Evolutionary conservation across 2,329 filamentous ascomycete genomes (phyloP).

Genomic region (Furcasterigmium furcatum): DNA sequence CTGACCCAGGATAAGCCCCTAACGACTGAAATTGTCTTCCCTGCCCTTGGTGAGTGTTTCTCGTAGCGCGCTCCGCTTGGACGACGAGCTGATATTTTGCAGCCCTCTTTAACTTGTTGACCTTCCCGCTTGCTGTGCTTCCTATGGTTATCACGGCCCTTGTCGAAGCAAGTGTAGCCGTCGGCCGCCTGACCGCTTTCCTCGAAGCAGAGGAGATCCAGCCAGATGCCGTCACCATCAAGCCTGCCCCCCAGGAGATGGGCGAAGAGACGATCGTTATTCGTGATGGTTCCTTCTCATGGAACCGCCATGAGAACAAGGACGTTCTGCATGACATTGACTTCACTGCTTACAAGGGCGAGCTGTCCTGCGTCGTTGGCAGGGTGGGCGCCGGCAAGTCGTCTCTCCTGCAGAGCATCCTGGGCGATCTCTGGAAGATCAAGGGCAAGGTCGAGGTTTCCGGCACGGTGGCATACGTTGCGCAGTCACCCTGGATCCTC

Average conservation of each 20-base stretch:
- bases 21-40: conserved; percentile 94
- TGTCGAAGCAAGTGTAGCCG: conserved; percentile 92
- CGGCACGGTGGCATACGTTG: conserved; percentile 85
- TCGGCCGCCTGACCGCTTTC: conserved; percentile 79
- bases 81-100: conserved; percentile 20
- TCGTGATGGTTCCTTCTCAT: conserved; percentile 85
- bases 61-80: neutral
- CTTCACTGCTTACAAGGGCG: conserved; percentile 86
- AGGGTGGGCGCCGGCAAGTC: conserved; percentile 95
- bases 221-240: conserved; percentile 70
- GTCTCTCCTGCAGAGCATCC: conserved; percentile 80
- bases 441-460: conserved; percentile 79
- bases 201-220: conserved; percentile 89
- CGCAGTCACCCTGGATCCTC: conserved; percentile 94
- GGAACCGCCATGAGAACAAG: conserved; percentile 78
- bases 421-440: conserved; percentile 90
- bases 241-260: conserved; percentile 66
- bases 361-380: conserved; percentile 89
- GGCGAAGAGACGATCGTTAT: conserved; percentile 87
- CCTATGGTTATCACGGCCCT: conserved; percentile 98
- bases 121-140: conserved; percentile 88
- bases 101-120: conserved; percentile 92
- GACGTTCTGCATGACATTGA: conserved; percentile 78
- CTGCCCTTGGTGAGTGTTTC: conserved; percentile 52
- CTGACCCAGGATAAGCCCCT: conserved; percentile 76